These are phyloP conservation scores for Intubia oerlemansii DNA, from an alignment of 2,329 filamentous ascomycete species.

Conservation along the genomic window DNA sequence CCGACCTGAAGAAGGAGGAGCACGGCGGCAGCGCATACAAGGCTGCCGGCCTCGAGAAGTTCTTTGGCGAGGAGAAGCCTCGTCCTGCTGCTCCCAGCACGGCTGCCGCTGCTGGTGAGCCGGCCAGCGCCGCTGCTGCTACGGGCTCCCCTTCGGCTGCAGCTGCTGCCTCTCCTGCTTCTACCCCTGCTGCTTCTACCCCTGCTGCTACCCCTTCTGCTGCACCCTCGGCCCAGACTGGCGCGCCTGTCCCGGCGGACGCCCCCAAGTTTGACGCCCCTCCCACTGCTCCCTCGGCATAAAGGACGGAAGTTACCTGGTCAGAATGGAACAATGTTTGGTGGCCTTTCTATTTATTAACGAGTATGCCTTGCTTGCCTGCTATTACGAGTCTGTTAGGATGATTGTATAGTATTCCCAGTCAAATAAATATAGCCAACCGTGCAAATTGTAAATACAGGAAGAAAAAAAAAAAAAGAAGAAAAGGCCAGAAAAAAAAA, in stretches of 20 bases:
- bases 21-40: slow-evolving; percentile 36
- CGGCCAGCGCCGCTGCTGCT: not conserved
- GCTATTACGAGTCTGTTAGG: too few species aligned
- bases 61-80: slow-evolving; percentile 23
- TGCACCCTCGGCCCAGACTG: not conserved
- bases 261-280: slow-evolving; percentile 8
- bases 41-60: slow-evolving; percentile 32
- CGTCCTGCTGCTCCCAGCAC: not conserved
- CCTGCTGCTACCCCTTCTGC: slow-evolving; percentile 1
- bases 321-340: too few species aligned
- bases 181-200: not conserved
- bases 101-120: not conserved
- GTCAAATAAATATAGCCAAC: too few species aligned
- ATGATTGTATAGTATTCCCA: too few species aligned
- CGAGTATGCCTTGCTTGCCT: too few species aligned
- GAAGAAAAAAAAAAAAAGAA: too few species aligned
- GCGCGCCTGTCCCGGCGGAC: not conserved
- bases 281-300: slow-evolving; percentile 6
- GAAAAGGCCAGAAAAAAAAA: too few species aligned
- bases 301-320: too few species aligned
- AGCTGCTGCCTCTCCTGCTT: not conserved
- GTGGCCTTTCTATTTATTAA: too few species aligned
- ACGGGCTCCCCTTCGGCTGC: not conserved
- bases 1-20: slow-evolving; percentile 61
- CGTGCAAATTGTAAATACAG: too few species aligned